phyloP scores from a whole-genome alignment of 768 basidiomycete species.

The Auricularia sp. region DNA sequence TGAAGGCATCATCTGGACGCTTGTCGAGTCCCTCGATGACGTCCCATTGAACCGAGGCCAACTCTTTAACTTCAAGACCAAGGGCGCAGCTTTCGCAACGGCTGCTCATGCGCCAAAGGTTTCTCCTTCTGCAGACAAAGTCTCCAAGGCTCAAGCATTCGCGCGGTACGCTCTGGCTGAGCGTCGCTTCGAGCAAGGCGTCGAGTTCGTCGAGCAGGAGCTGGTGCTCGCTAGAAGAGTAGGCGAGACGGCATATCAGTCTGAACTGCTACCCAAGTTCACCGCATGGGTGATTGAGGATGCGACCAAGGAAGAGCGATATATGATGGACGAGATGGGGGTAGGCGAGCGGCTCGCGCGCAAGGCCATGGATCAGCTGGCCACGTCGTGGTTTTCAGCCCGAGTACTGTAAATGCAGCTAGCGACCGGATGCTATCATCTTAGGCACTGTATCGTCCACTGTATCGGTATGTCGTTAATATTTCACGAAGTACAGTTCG shows the following conservation, averaged over 20 bases:
- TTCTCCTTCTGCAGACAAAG: background rate
- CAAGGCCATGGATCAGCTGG: background rate
- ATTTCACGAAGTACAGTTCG: too few relatives aligned
- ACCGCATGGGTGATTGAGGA: constrained; percentile 3
- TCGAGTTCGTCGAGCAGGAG: constrained; percentile 5
- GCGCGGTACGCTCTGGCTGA: constrained; percentile 6
- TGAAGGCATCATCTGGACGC: constrained; percentile 6
- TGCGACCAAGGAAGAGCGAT: constrained; percentile 3
- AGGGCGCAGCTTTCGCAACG: constrained; percentile 4
- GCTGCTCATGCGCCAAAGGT: background rate
- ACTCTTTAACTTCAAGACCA: constrained; percentile 8
- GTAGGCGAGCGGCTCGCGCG: background rate
- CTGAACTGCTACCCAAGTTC: background rate
- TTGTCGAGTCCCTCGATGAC: constrained; percentile 4
- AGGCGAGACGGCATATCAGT: constrained; percentile 1
- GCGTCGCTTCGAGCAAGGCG: constrained; percentile 6
- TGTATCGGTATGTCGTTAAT: too few relatives aligned
- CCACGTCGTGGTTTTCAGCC: background rate
- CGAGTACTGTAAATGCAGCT: too few relatives aligned
- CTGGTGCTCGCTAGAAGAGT: background rate
- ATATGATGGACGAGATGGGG: background rate
- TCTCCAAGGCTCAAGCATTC: constrained; percentile 1
- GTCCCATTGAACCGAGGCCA: background rate
- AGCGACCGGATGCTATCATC: too few relatives aligned
- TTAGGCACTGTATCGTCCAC: too few relatives aligned